These are phyloP conservation scores for Ulota crispa DNA, from an alignment of 225 moss, liverwort and hornwort genomes.

Conservation along the genomic window DNA sequence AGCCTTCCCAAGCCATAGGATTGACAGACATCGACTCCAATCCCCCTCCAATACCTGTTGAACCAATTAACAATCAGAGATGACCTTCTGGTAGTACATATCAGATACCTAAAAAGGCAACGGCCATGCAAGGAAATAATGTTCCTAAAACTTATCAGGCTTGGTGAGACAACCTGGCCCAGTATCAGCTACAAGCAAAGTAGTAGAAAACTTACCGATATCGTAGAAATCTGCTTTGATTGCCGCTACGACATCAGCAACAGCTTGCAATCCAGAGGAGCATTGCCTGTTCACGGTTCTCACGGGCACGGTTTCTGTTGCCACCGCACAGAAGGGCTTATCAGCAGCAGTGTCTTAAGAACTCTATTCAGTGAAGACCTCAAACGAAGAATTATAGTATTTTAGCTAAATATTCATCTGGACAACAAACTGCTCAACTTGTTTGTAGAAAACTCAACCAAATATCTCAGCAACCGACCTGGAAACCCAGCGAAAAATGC, in stretches of 20 bases:
- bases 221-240: conserved; percentile 81
- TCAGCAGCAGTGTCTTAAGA: conserved; percentile 3
- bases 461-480: conserved; percentile 17
- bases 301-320: conserved; percentile 72
- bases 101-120: background rate
- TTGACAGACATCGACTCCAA: conserved; percentile 71
- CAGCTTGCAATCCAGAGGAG: conserved; percentile 87
- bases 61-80: background rate
- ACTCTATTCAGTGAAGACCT: background rate
- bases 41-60: conserved; percentile 72
- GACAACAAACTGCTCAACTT: background rate
- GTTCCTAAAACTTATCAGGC: background rate
- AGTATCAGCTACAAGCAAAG: background rate
- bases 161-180: background rate
- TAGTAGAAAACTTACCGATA: conserved; percentile 44
- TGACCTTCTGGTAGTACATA: background rate
- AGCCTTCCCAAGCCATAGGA: conserved; percentile 61
- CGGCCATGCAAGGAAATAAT: background rate
- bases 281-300: conserved; percentile 92
- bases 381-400: background rate
- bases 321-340: conserved; percentile 2
- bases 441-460: background rate
- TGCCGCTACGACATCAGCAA: conserved; percentile 80
- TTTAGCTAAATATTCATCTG: background rate
- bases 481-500: conserved; percentile 85